Percentiles rank a stretch among this genome's conserved stretches.
Evolutionary conservation across 2,329 filamentous ascomycete genomes (phyloP).

Genomic region (Tolypocladium nubicola): DNA sequence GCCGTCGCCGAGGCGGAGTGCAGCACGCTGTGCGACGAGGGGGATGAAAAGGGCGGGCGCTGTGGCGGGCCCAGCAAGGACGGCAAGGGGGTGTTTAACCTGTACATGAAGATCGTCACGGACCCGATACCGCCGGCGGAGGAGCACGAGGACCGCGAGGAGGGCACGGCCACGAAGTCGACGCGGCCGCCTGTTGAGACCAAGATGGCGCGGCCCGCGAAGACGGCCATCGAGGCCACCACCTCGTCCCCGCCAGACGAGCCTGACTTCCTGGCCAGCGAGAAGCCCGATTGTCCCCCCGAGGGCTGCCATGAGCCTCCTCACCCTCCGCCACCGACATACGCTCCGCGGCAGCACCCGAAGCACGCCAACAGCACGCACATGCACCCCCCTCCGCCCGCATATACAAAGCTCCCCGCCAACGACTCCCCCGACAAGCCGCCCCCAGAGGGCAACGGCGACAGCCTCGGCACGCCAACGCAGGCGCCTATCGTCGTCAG

Average conservation of each 20-base stretch:
- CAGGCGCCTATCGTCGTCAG: conserved; percentile 3
- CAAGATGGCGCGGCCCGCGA: neutral
- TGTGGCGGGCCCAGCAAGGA: conserved; percentile 13
- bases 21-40: conserved; percentile 7
- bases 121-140: neutral
- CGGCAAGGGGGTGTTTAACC: conserved; percentile 6
- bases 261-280: conserved; percentile 38
- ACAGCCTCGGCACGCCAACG: neutral
- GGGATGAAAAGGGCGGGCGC: conserved; percentile 7
- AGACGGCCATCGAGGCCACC: conserved; percentile 3
- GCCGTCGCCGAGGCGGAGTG: conserved; percentile 12
- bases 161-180: neutral
- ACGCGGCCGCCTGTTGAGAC: neutral
- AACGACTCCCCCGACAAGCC: neutral
- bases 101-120: conserved; percentile 4
- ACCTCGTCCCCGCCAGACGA: conserved; percentile 40
- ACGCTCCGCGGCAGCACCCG: neutral
- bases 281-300: neutral
- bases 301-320: neutral
- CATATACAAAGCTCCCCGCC: neutral
- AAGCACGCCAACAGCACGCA: neutral
- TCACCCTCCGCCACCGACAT: neutral
- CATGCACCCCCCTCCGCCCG: neutral
- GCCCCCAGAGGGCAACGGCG: neutral
- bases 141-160: neutral